Evolutionary conservation across 371 early-diverging fungal genomes (phyloP), one percentile per base, ranked within the genome.

Genomic region (Rhizopus sp.): DNA sequence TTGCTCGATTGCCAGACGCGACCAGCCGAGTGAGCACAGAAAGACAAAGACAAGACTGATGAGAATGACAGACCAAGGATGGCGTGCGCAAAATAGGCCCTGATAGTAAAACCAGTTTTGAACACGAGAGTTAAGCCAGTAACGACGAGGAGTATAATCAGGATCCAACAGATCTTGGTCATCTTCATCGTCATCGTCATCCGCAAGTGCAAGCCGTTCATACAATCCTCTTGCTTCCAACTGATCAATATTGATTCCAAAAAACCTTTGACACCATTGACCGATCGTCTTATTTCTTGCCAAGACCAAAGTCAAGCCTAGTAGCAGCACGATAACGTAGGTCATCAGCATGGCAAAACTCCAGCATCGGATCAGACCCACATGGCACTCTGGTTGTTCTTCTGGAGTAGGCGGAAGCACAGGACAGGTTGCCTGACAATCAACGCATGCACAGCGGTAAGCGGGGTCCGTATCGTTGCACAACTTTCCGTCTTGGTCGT

Each of bases 381-480:
- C 64, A 31, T 53, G 63, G 60, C 90, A 88, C 23, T 77, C 65
- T 0, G 80, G 82, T 8, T 59, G 35, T 48, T 83, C 84, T 3
- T 59, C 77, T 0, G 80, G 77, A 0, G 84, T 70, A 8, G 82
- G 81, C 1, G 80, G 80, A 4, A 87, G 53, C 1, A 82, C 54
- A 7, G 86, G 87, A 57, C 90, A 89, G 0, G 80, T 72, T 0
- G 80, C 61, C 41, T 75, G 68, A 61, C 91, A 91, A 53, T 91
- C 91, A 32, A 91, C 83, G 56, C 91, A 91, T 1, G 89, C 73
- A 62, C 91, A 91, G 1, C 84, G 81, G 62, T 80, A 82, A 4
- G 62, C 73, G 4, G 75, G 51, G 47, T 84, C 84, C 1, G 82
- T 74, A 37, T 82, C 85, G 53, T 87, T 85, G 63, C 90, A 90